These are phyloP conservation scores for Cyclocybe aegerita DNA, from an alignment of 768 basidiomycete species.

Conservation along the genomic window DNA sequence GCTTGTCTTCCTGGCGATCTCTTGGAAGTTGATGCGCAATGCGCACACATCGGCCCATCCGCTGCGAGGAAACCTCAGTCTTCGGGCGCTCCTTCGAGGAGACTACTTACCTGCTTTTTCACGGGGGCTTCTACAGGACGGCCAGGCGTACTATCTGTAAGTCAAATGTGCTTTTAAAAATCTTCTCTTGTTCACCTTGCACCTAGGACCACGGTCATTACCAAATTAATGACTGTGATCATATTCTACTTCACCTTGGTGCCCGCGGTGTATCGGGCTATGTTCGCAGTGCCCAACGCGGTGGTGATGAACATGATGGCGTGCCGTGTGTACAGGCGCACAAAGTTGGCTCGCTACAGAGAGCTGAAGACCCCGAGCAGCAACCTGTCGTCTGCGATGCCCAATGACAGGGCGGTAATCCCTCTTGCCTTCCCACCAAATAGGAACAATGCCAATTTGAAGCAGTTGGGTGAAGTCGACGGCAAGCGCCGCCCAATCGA, in stretches of 20 bases:
- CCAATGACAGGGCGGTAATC: too few species aligned
- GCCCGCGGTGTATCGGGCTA: constrained; percentile 1
- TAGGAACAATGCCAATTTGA: too few species aligned
- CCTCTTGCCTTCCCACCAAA: too few species aligned
- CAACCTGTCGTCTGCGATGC: too few species aligned
- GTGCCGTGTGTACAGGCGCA: constrained; percentile 6
- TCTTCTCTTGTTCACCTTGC: too few species aligned
- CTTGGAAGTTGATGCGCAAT: constrained; percentile 19
- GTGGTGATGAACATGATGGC: constrained; percentile 9
- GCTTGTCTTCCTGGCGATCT: constrained; percentile 26
- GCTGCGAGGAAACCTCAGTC: not conserved
- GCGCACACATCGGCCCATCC: not conserved
- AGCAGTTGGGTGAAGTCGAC: too few species aligned
- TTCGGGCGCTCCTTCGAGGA: constrained; percentile 9
- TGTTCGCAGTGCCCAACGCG: not conserved
- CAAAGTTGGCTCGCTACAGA: not conserved
- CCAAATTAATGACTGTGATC: not conserved
- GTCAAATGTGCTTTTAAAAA: not conserved
- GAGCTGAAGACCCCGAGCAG: too few species aligned
- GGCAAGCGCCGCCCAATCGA: too few species aligned
- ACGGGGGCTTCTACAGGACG: constrained; percentile 21
- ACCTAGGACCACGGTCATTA: constrained; percentile 1
- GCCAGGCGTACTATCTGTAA: constrained; percentile 30
- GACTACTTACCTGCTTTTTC: constrained; percentile 21
- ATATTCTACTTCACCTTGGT: constrained; percentile 1